These are phyloP conservation scores for Colletotrichum eremochloae DNA, from an alignment of 2,329 filamentous ascomycete genomes.

Conservation along the genomic window DNA sequence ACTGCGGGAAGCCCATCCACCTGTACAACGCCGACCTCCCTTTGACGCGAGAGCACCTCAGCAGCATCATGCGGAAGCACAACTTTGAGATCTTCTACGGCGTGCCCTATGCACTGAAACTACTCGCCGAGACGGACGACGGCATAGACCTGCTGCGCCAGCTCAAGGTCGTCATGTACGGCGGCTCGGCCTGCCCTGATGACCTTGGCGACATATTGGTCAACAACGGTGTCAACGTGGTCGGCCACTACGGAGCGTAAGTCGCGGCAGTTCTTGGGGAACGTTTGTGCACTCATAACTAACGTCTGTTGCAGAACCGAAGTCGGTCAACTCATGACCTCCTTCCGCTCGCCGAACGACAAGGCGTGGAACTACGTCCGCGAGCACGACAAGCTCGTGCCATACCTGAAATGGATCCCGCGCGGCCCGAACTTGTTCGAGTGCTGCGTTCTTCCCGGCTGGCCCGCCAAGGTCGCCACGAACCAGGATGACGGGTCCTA, in stretches of 20 bases:
- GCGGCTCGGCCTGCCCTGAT: constrained; percentile 70
- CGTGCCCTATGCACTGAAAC: constrained; percentile 75
- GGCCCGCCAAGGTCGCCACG: constrained; percentile 62
- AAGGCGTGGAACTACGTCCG: constrained; percentile 73
- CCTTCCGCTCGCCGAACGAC: constrained; percentile 65
- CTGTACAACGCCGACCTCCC: constrained; percentile 69
- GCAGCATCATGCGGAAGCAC: constrained; percentile 57
- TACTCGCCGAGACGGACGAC: constrained; percentile 69
- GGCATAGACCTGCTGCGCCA: constrained; percentile 62
- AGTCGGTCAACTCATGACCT: constrained; percentile 73
- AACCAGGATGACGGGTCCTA: constrained; percentile 73
- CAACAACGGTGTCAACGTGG: constrained; percentile 65
- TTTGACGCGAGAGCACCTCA: constrained; percentile 63
- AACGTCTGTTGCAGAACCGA: constrained; percentile 59
- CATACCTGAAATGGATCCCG: constrained; percentile 51
- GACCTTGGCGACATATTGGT: constrained; percentile 68
- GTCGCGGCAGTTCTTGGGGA: constrained; percentile 44
- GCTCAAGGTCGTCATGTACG: constrained; percentile 68
- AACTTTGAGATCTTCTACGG: constrained; percentile 68
- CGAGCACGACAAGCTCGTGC: constrained; percentile 56
- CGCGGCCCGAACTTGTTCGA: constrained; percentile 54
- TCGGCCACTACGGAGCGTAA: constrained; percentile 69
- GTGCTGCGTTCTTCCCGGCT: constrained; percentile 54
- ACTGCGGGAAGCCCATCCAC: constrained; percentile 62
- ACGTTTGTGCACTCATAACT: neutral